Percentiles rank a stretch among this genome's conserved stretches.
Conservation (phyloP, 352 stramenopile genomes). For the Aphanomyces euteiches region DNA sequence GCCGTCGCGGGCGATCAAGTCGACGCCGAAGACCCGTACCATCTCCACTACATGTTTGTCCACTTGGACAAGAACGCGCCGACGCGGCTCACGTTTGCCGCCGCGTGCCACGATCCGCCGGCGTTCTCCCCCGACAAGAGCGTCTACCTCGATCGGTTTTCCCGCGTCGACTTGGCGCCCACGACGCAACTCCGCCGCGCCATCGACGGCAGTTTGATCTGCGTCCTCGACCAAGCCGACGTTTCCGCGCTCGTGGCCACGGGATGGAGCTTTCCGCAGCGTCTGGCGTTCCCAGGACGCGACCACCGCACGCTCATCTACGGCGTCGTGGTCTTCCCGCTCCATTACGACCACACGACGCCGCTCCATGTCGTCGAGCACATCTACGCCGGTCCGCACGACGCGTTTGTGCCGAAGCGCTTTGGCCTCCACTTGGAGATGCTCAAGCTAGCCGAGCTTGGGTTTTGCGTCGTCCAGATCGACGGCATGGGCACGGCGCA, state of each 20-base stretch:
- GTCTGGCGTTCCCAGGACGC: background rate
- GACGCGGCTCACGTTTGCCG: background rate
- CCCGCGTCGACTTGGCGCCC: conserved; percentile 23
- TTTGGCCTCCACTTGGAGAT: conserved; percentile 11
- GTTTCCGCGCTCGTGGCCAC: background rate
- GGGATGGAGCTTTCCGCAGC: conserved; percentile 3
- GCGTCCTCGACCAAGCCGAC: conserved; percentile 7
- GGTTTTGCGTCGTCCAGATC: conserved; percentile 25
- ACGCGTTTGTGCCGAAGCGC: background rate
- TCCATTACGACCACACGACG: background rate
- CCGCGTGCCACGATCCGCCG: conserved; percentile 4
- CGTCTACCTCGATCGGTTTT: conserved; percentile 16
- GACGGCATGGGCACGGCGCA: conserved; percentile 26
- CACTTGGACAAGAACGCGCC: background rate
- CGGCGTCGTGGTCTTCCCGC: conserved; percentile 16
- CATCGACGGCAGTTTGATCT: background rate
- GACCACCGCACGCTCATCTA: conserved; percentile 24
- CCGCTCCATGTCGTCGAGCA: conserved; percentile 7
- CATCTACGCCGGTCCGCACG: conserved; percentile 24
- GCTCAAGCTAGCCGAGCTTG: conserved; percentile 15
- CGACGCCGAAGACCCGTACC: conserved; percentile 12
- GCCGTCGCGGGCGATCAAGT: background rate
- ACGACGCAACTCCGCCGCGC: conserved; percentile 7
- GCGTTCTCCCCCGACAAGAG: conserved; percentile 9
- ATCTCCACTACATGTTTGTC: conserved; percentile 18